Percentiles rank a stretch among this genome's conserved stretches.
Evolutionary conservation across 345 rosid genomes (phyloP).

Genomic region (Cardiospermum halicacabum): DNA sequence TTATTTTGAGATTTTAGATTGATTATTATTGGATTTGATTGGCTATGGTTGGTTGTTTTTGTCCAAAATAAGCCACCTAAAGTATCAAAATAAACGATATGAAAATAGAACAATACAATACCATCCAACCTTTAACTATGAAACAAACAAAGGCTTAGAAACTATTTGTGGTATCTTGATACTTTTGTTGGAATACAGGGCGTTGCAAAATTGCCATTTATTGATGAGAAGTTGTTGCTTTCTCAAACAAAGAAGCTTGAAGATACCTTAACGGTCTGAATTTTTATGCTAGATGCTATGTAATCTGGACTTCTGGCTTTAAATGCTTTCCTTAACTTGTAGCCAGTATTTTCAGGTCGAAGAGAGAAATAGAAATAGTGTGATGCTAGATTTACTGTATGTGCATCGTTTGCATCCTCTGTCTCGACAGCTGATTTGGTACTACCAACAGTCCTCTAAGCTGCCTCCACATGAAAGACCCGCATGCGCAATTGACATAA

Average conservation of each 20-base stretch:
- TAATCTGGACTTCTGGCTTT: not conserved
- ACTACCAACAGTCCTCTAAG: slow-evolving; percentile 29
- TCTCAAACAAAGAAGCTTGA: slow-evolving; percentile 82
- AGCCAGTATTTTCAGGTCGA: slow-evolving; percentile 45
- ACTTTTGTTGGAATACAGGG: slow-evolving; percentile 51
- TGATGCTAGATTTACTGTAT: slow-evolving; percentile 81
- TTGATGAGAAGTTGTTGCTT: slow-evolving; percentile 75
- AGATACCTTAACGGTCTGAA: slow-evolving; percentile 65
- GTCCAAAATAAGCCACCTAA: too few relatives aligned
- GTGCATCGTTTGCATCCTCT: slow-evolving; percentile 66
- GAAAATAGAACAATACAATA: too few relatives aligned
- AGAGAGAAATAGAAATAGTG: slow-evolving; percentile 79
- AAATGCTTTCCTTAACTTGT: slow-evolving; percentile 7
- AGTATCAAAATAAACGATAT: too few relatives aligned
- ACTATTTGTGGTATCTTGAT: slow-evolving; percentile 9
- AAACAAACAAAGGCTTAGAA: too few relatives aligned
- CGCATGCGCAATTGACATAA: slow-evolving; percentile 42
- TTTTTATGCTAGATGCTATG: slow-evolving; percentile 5
- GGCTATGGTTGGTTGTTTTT: too few relatives aligned
- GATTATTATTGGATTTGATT: too few relatives aligned
- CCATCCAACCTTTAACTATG: too few relatives aligned
- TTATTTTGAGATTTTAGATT: too few relatives aligned
- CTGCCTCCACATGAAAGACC: slow-evolving; percentile 41
- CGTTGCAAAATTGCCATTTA: slow-evolving; percentile 90
- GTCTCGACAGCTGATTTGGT: slow-evolving; percentile 39